Evolutionary conservation across 495 filamentous ascomycete species (phyloP).

Genomic region (Emericellopsis terricola): DNA sequence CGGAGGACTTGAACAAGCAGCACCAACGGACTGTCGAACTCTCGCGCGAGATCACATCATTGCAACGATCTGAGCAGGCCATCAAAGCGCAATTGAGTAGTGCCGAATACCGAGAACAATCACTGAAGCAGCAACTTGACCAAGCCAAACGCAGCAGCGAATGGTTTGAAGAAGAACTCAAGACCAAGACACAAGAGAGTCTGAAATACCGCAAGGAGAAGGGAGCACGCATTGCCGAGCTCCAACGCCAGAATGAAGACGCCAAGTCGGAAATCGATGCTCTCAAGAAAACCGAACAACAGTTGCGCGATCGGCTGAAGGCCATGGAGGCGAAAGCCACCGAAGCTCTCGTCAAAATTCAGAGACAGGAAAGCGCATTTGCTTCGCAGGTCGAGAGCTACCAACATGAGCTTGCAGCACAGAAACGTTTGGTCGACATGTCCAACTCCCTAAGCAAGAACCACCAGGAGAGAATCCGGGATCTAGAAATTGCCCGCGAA

Average conservation of each 20-base stretch:
- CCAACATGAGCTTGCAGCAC: constrained; percentile 62
- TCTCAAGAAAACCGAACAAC: constrained; percentile 59
- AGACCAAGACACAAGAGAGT: constrained; percentile 69
- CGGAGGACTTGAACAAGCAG: constrained; percentile 67
- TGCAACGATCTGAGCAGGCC: constrained; percentile 68
- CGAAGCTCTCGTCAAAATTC: constrained; percentile 59
- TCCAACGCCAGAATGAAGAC: constrained; percentile 81
- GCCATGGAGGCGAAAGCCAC: constrained; percentile 77
- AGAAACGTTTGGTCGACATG: constrained; percentile 64
- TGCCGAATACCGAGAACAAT: constrained; percentile 74
- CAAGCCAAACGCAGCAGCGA: constrained; percentile 74
- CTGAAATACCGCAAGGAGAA: constrained; percentile 93
- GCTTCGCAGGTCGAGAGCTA: constrained; percentile 65
- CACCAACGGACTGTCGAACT: constrained; percentile 77
- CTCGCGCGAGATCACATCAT: constrained; percentile 55
- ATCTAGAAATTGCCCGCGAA: constrained; percentile 61
- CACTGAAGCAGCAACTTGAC: constrained; percentile 74
- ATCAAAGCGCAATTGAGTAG: constrained; percentile 58
- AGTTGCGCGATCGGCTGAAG: constrained; percentile 59
- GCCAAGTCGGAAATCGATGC: constrained; percentile 55
- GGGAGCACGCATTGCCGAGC: constrained; percentile 61
- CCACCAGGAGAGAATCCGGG: constrained; percentile 60
- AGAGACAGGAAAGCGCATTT: constrained; percentile 68
- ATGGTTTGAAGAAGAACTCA: constrained; percentile 78
- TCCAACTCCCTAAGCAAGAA: constrained; percentile 70